phyloP scores from a whole-genome alignment of 495 filamentous ascomycete species.

The Lasiosphaeria ovina region DNA sequence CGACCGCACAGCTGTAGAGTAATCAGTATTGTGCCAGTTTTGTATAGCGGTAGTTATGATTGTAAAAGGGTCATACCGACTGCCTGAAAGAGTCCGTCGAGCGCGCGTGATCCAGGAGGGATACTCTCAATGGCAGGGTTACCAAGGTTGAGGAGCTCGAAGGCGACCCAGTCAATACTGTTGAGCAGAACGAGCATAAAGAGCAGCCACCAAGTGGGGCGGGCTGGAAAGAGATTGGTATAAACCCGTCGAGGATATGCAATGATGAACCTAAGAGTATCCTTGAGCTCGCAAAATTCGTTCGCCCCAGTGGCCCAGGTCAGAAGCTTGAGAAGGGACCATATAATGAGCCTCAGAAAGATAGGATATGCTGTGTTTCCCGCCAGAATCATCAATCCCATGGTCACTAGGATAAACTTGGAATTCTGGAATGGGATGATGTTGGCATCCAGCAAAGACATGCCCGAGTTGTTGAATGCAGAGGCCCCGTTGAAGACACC shows the following conservation, averaged over 20 bases:
- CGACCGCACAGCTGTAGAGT: slow-evolving; percentile 61
- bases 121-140: slow-evolving; percentile 61
- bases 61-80: slow-evolving; percentile 36
- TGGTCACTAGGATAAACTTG: slow-evolving; percentile 71
- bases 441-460: slow-evolving; percentile 80
- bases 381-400: slow-evolving; percentile 74
- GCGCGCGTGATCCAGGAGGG: slow-evolving; percentile 56
- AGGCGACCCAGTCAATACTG: slow-evolving; percentile 76
- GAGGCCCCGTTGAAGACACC: slow-evolving; percentile 69
- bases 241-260: slow-evolving; percentile 77
- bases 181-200: slow-evolving; percentile 72
- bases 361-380: slow-evolving; percentile 80
- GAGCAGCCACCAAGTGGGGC: slow-evolving; percentile 78
- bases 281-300: slow-evolving; percentile 42
- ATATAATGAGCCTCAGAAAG: slow-evolving; percentile 75
- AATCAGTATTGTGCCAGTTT: slow-evolving; percentile 7
- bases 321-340: slow-evolving; percentile 51
- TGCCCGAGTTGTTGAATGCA: slow-evolving; percentile 86
- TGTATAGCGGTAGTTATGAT: not conserved
- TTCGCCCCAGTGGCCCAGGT: slow-evolving; percentile 25
- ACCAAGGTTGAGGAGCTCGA: slow-evolving; percentile 75
- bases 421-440: slow-evolving; percentile 68
- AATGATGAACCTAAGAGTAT: slow-evolving; percentile 77
- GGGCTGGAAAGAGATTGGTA: slow-evolving; percentile 76
- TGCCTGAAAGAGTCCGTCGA: slow-evolving; percentile 84